These are phyloP conservation scores for Exidia glandulosa DNA, from an alignment of 768 basidiomycete species.

Conservation along the genomic window DNA sequence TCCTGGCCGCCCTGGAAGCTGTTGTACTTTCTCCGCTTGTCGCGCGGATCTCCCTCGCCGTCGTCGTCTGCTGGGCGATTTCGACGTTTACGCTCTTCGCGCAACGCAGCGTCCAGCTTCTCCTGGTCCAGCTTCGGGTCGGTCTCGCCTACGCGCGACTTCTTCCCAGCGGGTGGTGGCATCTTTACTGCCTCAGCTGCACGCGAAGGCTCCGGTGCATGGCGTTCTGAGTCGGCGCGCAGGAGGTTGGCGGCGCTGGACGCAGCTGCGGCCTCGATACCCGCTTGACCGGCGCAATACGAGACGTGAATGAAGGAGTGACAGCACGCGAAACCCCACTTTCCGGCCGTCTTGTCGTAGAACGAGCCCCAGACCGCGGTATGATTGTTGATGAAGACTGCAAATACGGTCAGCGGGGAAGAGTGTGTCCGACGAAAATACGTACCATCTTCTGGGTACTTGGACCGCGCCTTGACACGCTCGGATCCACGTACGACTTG, in stretches of 20 bases:
- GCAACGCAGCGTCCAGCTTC: conserved; percentile 55
- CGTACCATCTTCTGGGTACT: conserved; percentile 94
- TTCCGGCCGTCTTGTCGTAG: conserved; percentile 56
- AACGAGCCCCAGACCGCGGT: conserved; percentile 97
- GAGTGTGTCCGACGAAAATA: conserved; percentile 6
- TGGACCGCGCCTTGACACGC: conserved; percentile 74
- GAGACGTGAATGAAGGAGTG: conserved; percentile 78
- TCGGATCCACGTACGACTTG: conserved; percentile 88
- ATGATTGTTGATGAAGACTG: conserved; percentile 89
- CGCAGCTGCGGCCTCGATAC: conserved; percentile 67
- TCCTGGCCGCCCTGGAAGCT: conserved; percentile 43
- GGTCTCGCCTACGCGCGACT: conserved; percentile 72
- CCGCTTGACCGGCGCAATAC: conserved; percentile 83
- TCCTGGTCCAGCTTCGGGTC: conserved; percentile 66
- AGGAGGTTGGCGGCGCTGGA: conserved; percentile 65
- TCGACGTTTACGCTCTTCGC: conserved; percentile 67
- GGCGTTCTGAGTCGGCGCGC: background rate
- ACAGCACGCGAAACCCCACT: conserved; percentile 95
- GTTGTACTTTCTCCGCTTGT: conserved; percentile 11
- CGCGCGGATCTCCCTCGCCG: conserved; percentile 39
- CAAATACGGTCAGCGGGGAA: conserved; percentile 1
- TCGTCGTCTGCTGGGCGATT: conserved; percentile 36
- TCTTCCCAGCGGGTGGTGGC: conserved; percentile 26
- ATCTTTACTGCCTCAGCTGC: conserved; percentile 12
- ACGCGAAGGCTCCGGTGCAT: conserved; percentile 25